Evolutionary conservation across 352 stramenopile species (phyloP), one percentile per base, ranked within the genome.

Genomic region (Pythium angustatum): DNA sequence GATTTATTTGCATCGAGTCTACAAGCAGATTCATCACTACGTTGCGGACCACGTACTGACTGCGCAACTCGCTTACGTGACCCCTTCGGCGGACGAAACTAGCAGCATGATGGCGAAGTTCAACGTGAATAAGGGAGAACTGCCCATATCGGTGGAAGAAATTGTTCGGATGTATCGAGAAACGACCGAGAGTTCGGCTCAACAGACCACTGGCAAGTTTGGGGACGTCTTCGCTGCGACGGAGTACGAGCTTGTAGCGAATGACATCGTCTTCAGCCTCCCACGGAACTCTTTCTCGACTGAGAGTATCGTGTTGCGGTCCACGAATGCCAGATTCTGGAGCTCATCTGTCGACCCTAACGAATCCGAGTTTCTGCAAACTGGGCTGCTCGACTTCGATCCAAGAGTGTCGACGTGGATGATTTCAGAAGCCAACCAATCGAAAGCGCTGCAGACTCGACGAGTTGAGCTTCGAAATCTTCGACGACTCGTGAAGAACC

Each of bases 11-110:
- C 87, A 94, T 66, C 84, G 87, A 31, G 79, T 96, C 33, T 91
- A 90, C 73, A 96, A 96, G 55, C 87, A 96, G 61, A 90, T 93
- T 41, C 72, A 90, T 17, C 83, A 94, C 57, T 94, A 87, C 54
- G 27, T 93, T 21, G 47, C 71, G 45, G 85, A 94, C 45, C 79
- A 93, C 45, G 22, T 92, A 11, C 14, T 60, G 19, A 36, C 26
- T 26, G 48, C 52, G n/a, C 2, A 21, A 10, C 34, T 55, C 22
- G 5, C 9, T 7, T 9, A 26, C 2, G 6, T 21, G 6, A 53
- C 9, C 12, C 44, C 52, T 57, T 41, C 44, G n/a, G 38, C n/a
- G 26, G 44, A 66, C 26, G 21, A 62, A 41, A 66, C 47, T 22
- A 44, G 27, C 11, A 31, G 49, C 0, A 19, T 68, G 41, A 63